Conservation (phyloP, 2,329 filamentous ascomycete species). For the Lasiodiplodia gonubiensis region DNA sequence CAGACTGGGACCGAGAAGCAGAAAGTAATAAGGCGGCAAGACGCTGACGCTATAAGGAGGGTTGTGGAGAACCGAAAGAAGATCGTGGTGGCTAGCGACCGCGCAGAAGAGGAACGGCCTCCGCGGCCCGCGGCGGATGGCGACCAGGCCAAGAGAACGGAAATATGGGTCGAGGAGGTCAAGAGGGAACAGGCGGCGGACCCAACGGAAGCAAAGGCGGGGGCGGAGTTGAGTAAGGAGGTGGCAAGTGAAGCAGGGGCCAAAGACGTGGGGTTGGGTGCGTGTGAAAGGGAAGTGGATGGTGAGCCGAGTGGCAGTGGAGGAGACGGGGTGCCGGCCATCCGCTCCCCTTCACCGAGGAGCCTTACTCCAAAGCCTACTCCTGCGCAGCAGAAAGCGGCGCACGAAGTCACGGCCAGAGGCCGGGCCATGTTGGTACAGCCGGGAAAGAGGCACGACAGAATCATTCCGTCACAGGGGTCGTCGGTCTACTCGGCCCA, state of each 20-base stretch:
- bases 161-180: background rate
- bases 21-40: background rate
- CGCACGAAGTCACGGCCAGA: background rate
- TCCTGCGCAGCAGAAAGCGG: background rate
- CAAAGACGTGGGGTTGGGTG: background rate
- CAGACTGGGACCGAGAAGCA: background rate
- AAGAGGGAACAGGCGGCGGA: background rate
- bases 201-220: no score
- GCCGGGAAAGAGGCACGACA: background rate
- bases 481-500: conserved; percentile 8
- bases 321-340: background rate
- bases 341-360: background rate
- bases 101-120: background rate
- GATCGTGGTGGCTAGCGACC: background rate
- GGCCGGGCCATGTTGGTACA: conserved; percentile 1
- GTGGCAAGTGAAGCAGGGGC: background rate
- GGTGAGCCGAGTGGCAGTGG: background rate
- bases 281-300: background rate
- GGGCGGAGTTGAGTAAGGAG: background rate
- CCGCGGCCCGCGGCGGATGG: background rate
- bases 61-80: background rate
- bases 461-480: background rate
- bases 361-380: background rate
- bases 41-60: background rate
- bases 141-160: background rate